Evolutionary conservation across 306 rosid species (phyloP).

Genomic region (Quercus variabilis): DNA sequence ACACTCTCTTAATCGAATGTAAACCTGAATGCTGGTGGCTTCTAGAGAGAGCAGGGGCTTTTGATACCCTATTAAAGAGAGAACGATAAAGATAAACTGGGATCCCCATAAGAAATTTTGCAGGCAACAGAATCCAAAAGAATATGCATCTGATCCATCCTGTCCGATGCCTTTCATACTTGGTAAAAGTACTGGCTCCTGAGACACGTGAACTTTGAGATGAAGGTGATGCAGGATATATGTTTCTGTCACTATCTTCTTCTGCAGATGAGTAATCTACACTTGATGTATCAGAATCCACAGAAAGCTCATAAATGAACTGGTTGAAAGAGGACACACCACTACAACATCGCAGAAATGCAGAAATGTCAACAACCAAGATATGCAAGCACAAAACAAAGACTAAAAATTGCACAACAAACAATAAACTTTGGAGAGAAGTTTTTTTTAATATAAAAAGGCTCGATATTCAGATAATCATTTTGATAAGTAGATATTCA

Average conservation of each 20-base stretch:
- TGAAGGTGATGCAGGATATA: slow-evolving; percentile 50
- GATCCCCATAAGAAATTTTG: slow-evolving; percentile 52
- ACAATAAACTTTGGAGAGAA: not conserved
- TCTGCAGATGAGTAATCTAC: slow-evolving; percentile 57
- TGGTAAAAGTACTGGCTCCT: slow-evolving; percentile 34
- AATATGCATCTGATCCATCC: slow-evolving; percentile 51
- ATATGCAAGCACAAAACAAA: too few relatives aligned
- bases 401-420: not conserved
- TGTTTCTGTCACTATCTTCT: slow-evolving; percentile 55
- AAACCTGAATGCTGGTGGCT: slow-evolving; percentile 25
- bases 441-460: too few relatives aligned
- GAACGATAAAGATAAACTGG: slow-evolving; percentile 37
- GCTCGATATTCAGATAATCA: too few relatives aligned
- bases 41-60: slow-evolving; percentile 27
- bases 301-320: slow-evolving; percentile 74
- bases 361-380: slow-evolving; percentile 16
- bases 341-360: slow-evolving; percentile 39
- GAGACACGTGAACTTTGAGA: slow-evolving; percentile 67
- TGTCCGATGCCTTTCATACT: slow-evolving; percentile 31
- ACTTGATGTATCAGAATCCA: slow-evolving; percentile 82
- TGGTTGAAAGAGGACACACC: slow-evolving; percentile 93
- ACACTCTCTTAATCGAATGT: slow-evolving; percentile 41
- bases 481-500: too few relatives aligned
- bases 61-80: slow-evolving; percentile 24
- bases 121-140: slow-evolving; percentile 56